Evolutionary conservation across 139 green algal genomes (phyloP).

Genomic region (Chlorella ohadii): DNA sequence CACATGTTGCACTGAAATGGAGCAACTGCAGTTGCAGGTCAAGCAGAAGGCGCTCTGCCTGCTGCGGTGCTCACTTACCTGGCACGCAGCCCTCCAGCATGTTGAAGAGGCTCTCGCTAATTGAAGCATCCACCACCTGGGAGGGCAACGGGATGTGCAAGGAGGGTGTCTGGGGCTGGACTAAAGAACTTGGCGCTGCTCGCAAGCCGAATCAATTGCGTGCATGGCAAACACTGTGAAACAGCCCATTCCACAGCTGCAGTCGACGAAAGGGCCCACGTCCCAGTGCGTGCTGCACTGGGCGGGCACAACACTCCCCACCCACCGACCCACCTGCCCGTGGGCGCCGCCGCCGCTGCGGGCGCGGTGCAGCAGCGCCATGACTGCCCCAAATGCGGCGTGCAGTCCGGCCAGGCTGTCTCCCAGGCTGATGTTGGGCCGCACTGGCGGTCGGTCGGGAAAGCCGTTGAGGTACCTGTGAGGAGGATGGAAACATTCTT

Average conservation of each 20-base stretch:
- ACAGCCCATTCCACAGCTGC: no score
- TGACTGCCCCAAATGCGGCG: slow-evolving; percentile 78
- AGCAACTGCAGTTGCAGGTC: no score
- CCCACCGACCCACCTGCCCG: slow-evolving; percentile 42
- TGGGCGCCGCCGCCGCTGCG: not conserved
- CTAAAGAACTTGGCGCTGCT: no score
- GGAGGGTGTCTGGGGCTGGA: no score
- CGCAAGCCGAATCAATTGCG: no score
- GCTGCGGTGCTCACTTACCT: slow-evolving; percentile 47
- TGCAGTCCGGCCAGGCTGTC: slow-evolving; percentile 78
- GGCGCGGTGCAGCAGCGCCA: slow-evolving; percentile 77
- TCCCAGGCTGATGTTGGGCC: slow-evolving; percentile 77
- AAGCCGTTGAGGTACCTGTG: slow-evolving; percentile 47
- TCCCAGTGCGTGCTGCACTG: no score
- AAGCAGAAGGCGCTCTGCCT: no score
- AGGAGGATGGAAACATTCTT: no score
- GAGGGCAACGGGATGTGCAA: not conserved
- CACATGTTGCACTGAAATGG: no score
- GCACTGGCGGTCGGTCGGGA: slow-evolving; percentile 69
- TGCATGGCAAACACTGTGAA: no score
- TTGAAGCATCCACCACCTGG: slow-evolving; percentile 83
- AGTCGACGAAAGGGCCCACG: no score
- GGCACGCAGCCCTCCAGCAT: slow-evolving; percentile 82
- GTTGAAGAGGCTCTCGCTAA: slow-evolving; percentile 81
- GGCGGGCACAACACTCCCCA: no score